Evolutionary conservation across 768 basidiomycete species (phyloP).

Genomic region (Lactarius pseudohatsudake): DNA sequence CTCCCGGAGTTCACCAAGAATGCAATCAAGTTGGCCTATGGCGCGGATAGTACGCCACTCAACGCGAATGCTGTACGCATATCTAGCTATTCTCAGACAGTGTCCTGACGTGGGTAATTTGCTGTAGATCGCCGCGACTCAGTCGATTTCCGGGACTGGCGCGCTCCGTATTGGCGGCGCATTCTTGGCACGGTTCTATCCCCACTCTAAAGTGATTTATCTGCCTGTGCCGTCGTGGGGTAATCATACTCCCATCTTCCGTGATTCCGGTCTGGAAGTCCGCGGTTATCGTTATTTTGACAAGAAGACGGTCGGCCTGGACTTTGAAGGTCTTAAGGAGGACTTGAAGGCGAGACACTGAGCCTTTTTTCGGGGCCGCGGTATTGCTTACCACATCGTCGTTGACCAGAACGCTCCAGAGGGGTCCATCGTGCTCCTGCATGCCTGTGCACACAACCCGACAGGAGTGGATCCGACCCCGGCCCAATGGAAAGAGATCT

Average conservation of each 20-base stretch:
- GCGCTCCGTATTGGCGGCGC: slow-evolving; percentile 94
- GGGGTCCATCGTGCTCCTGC: slow-evolving; percentile 82
- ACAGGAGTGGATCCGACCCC: slow-evolving; percentile 94
- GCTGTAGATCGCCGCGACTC: slow-evolving; percentile 75
- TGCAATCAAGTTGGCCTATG: slow-evolving; percentile 90
- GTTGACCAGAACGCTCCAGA: slow-evolving; percentile 46
- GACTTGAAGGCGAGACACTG: slow-evolving; percentile 69
- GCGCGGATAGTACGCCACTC: slow-evolving; percentile 71
- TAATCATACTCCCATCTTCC: slow-evolving; percentile 92
- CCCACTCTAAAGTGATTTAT: slow-evolving; percentile 84
- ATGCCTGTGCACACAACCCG: slow-evolving; percentile 99
- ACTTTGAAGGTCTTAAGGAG: slow-evolving; percentile 86
- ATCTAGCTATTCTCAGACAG: not conserved
- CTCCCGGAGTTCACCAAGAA: slow-evolving; percentile 80
- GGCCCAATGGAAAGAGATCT: slow-evolving; percentile 90
- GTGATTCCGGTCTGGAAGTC: slow-evolving; percentile 93
- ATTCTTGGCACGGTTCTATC: slow-evolving; percentile 88
- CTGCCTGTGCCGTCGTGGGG: slow-evolving; percentile 96
- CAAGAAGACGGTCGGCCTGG: slow-evolving; percentile 86
- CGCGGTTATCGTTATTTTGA: slow-evolving; percentile 93
- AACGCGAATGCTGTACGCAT: slow-evolving; percentile 66
- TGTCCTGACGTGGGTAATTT: not conserved
- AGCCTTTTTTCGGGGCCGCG: slow-evolving; percentile 2
- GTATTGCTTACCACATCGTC: slow-evolving; percentile 1
- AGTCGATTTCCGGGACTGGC: slow-evolving; percentile 97